phyloP scores from a whole-genome alignment of 352 stramenopile species.

The Pilasporangium apinafurcum region DNA sequence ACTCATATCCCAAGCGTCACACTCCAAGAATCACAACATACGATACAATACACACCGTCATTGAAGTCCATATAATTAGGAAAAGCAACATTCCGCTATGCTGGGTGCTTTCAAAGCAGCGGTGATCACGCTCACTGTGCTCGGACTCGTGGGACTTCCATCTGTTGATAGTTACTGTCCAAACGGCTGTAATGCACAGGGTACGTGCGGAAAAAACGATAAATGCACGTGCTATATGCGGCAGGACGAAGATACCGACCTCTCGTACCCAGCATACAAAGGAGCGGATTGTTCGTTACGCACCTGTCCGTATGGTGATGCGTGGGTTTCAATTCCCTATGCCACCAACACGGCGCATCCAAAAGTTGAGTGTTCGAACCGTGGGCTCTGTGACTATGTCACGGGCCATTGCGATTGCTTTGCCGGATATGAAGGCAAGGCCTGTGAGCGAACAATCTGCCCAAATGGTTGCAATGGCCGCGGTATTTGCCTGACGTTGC shows the following conservation, averaged over 20 bases:
- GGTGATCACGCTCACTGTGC: slow-evolving; percentile 22
- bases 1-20: too few relatives aligned
- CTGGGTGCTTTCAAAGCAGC: slow-evolving; percentile 29
- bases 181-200: slow-evolving; percentile 83
- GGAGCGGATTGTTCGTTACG: slow-evolving; percentile 74
- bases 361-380: slow-evolving; percentile 90
- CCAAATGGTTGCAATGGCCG: slow-evolving; percentile 93
- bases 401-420: slow-evolving; percentile 90
- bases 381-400: slow-evolving; percentile 88
- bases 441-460: slow-evolving; percentile 89
- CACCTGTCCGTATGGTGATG: slow-evolving; percentile 64
- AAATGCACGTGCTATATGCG: slow-evolving; percentile 90
- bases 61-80: too few relatives aligned
- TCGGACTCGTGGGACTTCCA: slow-evolving; percentile 25
- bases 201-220: slow-evolving; percentile 84
- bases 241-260: slow-evolving; percentile 34
- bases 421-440: slow-evolving; percentile 85
- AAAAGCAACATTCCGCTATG: slow-evolving; percentile 31
- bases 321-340: slow-evolving; percentile 58
- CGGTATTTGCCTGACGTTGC: slow-evolving; percentile 91
- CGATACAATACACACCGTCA: too few relatives aligned
- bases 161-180: slow-evolving; percentile 53
- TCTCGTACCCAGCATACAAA: slow-evolving; percentile 50
- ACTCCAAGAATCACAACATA: too few relatives aligned
- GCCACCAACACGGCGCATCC: slow-evolving; percentile 70